A percentile compares a stretch with the other conserved stretches of the same genome.
Conservation (phyloP, 177 flowering plant species). For the Vitis hybrid region DNA sequence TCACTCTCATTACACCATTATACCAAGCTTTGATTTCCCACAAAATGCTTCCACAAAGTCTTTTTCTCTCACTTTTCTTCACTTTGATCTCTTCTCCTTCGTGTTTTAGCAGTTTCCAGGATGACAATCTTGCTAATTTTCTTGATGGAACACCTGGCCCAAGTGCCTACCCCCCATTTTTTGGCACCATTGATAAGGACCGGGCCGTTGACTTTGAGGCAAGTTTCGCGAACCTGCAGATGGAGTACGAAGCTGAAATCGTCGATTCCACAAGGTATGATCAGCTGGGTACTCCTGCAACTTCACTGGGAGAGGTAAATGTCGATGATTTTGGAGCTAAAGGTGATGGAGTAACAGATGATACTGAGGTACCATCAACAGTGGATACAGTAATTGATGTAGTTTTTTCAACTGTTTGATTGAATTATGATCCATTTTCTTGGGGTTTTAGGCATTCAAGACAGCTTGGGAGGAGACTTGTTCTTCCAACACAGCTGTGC, state of each 20-base stretch:
- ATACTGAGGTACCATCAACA: slow-evolving; percentile 49
- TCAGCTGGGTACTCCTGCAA: slow-evolving; percentile 2
- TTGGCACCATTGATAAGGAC: not conserved
- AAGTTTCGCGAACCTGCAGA: not conserved
- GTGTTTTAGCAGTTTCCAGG: too few species aligned
- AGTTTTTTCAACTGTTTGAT: not conserved
- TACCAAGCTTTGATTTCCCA: not conserved
- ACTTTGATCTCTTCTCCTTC: slow-evolving; percentile 2
- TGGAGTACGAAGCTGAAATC: not conserved
- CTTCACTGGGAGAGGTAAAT: slow-evolving; percentile 23
- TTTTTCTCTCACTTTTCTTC: not conserved
- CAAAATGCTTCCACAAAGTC: slow-evolving; percentile 1
- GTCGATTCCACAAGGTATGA: not conserved
- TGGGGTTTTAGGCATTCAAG: slow-evolving; percentile 46
- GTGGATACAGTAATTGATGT: not conserved
- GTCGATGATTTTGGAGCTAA: slow-evolving; percentile 70
- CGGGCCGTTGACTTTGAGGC: not conserved
- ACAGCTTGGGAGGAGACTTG: slow-evolving; percentile 47
- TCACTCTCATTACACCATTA: not conserved
- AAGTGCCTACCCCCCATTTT: too few species aligned
- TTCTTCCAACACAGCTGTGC: slow-evolving; percentile 10
- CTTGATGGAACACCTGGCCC: not conserved
- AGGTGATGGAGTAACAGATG: slow-evolving; percentile 68
- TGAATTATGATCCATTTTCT: not conserved
- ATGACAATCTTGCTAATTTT: not conserved